Percentiles rank a stretch among this genome's conserved stretches.
phyloP scores from a whole-genome alignment of 495 filamentous ascomycete species.

The Penicillium angulare region DNA sequence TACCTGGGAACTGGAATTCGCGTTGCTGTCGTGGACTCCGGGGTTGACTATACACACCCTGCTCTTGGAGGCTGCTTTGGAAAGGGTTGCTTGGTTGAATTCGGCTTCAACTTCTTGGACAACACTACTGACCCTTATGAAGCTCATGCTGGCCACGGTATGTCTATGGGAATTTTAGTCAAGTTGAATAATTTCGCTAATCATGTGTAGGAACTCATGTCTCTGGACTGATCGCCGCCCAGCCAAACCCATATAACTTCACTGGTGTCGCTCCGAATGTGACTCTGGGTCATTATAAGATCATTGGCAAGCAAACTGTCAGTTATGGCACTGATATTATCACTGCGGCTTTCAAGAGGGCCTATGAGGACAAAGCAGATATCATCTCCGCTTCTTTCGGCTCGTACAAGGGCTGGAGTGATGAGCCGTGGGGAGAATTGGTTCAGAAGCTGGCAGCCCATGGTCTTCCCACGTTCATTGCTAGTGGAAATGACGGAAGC shows the following conservation, averaged over 20 bases:
- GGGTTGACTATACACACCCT: slow-evolving; percentile 57
- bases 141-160: slow-evolving; percentile 2
- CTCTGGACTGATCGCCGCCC: slow-evolving; percentile 45
- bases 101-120: slow-evolving; percentile 35
- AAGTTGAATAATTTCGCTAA: slow-evolving; percentile 32
- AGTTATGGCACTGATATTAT: slow-evolving; percentile 57
- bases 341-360: slow-evolving; percentile 54
- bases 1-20: slow-evolving; percentile 12
- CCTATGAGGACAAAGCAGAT: slow-evolving; percentile 56
- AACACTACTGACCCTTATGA: slow-evolving; percentile 10
- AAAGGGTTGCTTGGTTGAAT: slow-evolving; percentile 48
- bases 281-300: slow-evolving; percentile 53
- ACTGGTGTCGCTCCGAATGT: slow-evolving; percentile 55
- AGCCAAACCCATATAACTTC: slow-evolving; percentile 47
- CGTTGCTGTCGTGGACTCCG: slow-evolving; percentile 36
- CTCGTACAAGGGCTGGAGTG: slow-evolving; percentile 53
- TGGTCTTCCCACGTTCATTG: slow-evolving; percentile 54
- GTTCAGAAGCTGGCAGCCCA: slow-evolving; percentile 4
- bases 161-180: too few relatives aligned
- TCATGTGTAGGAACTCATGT: slow-evolving; percentile 46
- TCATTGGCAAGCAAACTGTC: too few relatives aligned
- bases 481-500: slow-evolving; percentile 54
- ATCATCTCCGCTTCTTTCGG: slow-evolving; percentile 61
- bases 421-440: slow-evolving; percentile 20
- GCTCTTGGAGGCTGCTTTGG: slow-evolving; percentile 59